A percentile compares a stretch with the other conserved stretches of the same genome.
phyloP scores from a whole-genome alignment of 129 eudicot species.

The Gnaphalium uliginosum region DNA sequence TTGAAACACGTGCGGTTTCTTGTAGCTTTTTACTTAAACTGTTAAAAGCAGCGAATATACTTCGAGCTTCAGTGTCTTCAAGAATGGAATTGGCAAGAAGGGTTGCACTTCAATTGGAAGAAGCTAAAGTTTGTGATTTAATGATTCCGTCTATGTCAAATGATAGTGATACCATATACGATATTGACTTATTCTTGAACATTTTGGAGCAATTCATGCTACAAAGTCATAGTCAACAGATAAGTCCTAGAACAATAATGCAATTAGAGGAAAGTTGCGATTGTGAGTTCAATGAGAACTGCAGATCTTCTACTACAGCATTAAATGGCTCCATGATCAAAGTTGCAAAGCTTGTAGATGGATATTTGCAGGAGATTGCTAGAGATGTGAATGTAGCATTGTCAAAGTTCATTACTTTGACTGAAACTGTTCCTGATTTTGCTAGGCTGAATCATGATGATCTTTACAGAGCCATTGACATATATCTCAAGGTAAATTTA shows the following conservation, averaged over 20 bases:
- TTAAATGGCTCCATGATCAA: conserved; percentile 59
- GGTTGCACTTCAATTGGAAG: conserved; percentile 73
- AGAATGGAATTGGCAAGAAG: conserved; percentile 72
- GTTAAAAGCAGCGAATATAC: conserved; percentile 60
- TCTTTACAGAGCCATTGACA: conserved; percentile 89
- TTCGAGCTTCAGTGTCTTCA: conserved; percentile 59
- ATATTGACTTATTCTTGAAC: conserved; percentile 59
- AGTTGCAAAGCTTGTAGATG: conserved; percentile 82
- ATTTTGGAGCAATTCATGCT: conserved; percentile 79
- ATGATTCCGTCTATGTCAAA: conserved; percentile 54
- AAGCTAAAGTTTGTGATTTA: conserved; percentile 72
- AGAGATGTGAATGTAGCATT: conserved; percentile 58
- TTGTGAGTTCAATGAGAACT: conserved; percentile 48
- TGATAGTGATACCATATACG: conserved; percentile 43
- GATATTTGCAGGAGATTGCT: conserved; percentile 72
- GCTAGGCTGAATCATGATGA: conserved; percentile 83
- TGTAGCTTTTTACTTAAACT: conserved; percentile 74
- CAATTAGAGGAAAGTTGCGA: conserved; percentile 51
- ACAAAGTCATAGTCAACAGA: conserved; percentile 57
- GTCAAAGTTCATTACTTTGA: conserved; percentile 63
- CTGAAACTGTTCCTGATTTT: conserved; percentile 63
- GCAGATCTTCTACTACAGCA: conserved; percentile 51
- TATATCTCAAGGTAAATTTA: conserved; percentile 72
- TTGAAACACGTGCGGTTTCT: conserved; percentile 66
- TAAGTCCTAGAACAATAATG: conserved; percentile 53